These are phyloP conservation scores for Suhomyces ambrosiae DNA, from an alignment of 1,139 yeast species.

Conservation along the genomic window DNA sequence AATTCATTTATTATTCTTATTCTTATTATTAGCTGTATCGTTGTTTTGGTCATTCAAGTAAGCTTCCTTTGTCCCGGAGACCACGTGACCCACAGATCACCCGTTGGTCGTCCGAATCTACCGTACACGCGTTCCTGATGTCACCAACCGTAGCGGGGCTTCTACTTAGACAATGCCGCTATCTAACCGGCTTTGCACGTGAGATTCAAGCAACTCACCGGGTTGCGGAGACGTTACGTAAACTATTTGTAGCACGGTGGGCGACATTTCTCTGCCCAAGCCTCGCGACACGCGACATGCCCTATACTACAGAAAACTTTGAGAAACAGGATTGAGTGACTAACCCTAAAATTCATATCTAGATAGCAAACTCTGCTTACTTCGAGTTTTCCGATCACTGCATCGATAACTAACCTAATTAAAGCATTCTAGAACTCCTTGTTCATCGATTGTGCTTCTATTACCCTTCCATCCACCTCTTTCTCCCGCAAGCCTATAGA, in stretches of 20 bases:
- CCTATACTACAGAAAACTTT: conserved; percentile 2
- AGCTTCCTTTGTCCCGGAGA: no score
- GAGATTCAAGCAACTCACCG: not conserved
- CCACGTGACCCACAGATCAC: no score
- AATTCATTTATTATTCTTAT: no score
- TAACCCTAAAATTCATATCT: not conserved
- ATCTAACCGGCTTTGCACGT: no score
- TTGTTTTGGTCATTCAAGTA: no score
- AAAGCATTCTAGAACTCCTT: not conserved
- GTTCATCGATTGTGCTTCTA: not conserved
- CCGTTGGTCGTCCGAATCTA: no score
- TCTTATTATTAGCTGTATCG: no score
- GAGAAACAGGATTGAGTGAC: conserved; percentile 3
- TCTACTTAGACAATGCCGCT: no score
- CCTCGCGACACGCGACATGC: conserved; percentile 3
- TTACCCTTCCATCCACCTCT: not conserved
- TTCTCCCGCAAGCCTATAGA: not conserved
- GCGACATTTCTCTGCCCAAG: conserved; percentile 1
- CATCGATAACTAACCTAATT: not conserved
- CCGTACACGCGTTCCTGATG: no score
- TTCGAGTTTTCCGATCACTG: no score
- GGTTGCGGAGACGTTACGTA: not conserved
- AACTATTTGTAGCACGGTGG: not conserved
- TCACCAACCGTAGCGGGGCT: no score
- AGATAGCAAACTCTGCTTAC: not conserved